Evolutionary conservation across 768 basidiomycete species (phyloP), one percentile per base, ranked within the genome.

Genomic region (Pulveroboletus sp.): DNA sequence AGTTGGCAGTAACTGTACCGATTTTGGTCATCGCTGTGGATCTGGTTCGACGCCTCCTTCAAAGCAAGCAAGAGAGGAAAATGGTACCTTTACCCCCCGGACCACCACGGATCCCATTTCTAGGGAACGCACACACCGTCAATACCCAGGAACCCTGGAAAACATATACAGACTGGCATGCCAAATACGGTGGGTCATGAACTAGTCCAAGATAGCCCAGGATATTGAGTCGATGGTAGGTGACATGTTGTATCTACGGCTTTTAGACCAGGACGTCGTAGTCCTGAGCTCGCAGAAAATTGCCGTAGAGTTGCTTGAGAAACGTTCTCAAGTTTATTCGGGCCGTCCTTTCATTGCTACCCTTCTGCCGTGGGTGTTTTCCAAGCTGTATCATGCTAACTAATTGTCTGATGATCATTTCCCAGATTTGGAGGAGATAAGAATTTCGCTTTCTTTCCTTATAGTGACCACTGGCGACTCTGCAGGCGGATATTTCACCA

Each of bases 291-390:
- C 69, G 20, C 63, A 63, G 19, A 68, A 70, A 48, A 68, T 62
- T n/a, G 74, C 69, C 0, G 52, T 64, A 17, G 77, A 77, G 44
- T 65, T 80, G 9, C 65, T 81, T 35, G 75, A 78, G 40, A 64
- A 67, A 34, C 71, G 75, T 7, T 73, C 75, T 14, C 55, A 59
- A 10, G 69, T 74, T 20, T 78, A 79, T 53, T 77, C 77, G 10
- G 76, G 76, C 54, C 73, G 80, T 7, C 80, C 80, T 6, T 51
- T 36, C 12, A 17, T 63, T 16, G 51, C 53, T 24, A 55, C 43
- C 4, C 10, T 38, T 5, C 25, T 16, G 9, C 51, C 52, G 56
- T 57, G 24, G 43, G 50, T 43, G 19, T 19, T 2, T 21, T 20
- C 29, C 17, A 9, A 19, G 19, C 19, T 36, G 6, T 9, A 9